Conservation (phyloP, 179 eudicot genomes). For the Camellia oleifera region DNA sequence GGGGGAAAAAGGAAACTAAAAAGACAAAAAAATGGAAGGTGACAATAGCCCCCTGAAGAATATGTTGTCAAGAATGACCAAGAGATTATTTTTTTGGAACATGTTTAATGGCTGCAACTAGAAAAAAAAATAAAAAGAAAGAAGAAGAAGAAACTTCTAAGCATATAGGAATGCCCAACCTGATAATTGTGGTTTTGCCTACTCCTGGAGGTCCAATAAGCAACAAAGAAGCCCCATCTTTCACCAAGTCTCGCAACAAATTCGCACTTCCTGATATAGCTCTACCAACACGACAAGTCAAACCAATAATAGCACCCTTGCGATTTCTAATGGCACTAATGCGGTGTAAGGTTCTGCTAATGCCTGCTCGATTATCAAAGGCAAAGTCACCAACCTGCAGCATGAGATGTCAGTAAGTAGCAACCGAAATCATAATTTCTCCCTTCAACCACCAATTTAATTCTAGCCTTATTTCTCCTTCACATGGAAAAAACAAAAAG, state of each 20-base stretch:
- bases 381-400: slow-evolving; percentile 97
- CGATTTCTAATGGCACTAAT: slow-evolving; percentile 92
- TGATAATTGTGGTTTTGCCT: slow-evolving; percentile 92
- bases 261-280: slow-evolving; percentile 93
- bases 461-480: not conserved
- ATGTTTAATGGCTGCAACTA: not conserved
- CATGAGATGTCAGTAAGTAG: slow-evolving; percentile 14
- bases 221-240: slow-evolving; percentile 89
- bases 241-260: slow-evolving; percentile 74
- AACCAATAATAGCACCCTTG: slow-evolving; percentile 76
- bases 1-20: not conserved
- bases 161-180: slow-evolving; percentile 34
- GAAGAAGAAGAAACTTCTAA: not conserved
- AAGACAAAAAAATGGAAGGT: not conserved
- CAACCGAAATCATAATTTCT: not conserved
- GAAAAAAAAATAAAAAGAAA: not conserved
- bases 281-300: slow-evolving; percentile 94
- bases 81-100: not conserved
- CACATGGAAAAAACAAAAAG: not conserved
- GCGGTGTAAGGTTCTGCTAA: slow-evolving; percentile 90
- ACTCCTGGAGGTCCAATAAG: slow-evolving; percentile 99
- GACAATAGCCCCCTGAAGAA: not conserved
- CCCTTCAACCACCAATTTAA: not conserved
- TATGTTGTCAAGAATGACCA: not conserved
- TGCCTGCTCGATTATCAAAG: slow-evolving; percentile 90